Conservation (phyloP, 441 rosid species). For the Macaranga tanarius region DNA sequence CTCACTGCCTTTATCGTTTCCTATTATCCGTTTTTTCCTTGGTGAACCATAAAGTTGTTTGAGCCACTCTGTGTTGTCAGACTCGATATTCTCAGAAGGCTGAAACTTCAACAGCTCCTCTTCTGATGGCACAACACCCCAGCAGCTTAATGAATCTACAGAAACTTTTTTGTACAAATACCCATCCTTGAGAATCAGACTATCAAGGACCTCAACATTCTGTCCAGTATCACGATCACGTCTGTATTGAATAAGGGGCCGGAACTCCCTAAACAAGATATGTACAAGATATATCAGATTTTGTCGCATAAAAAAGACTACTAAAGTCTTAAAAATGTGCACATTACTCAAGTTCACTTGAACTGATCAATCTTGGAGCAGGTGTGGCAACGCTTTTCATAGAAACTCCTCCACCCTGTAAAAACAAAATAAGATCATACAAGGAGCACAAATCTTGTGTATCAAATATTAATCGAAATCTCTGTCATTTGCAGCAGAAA, state of each 20-base stretch:
- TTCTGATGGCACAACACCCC: constrained; percentile 69
- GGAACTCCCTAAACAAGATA: constrained; percentile 63
- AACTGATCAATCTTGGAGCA: constrained; percentile 85
- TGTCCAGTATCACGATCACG: constrained; percentile 84
- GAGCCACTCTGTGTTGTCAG: constrained; percentile 80
- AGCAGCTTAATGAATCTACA: constrained; percentile 64
- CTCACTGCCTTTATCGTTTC: constrained; percentile 53
- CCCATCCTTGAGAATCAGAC: constrained; percentile 88
- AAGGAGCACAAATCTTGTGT: background rate
- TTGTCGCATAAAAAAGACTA: constrained; percentile 2
- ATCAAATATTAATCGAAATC: background rate
- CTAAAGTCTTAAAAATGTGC: constrained; percentile 22
- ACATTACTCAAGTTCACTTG: constrained; percentile 88
- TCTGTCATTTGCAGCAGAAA: background rate
- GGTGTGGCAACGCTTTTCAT: constrained; percentile 50
- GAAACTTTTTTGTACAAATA: constrained; percentile 73
- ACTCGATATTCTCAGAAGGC: constrained; percentile 57
- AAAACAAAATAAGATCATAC: background rate
- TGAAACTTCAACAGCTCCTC: constrained; percentile 79
- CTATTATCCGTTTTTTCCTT: constrained; percentile 49
- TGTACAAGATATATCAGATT: constrained; percentile 11
- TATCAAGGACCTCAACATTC: constrained; percentile 71
- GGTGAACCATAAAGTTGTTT: constrained; percentile 77
- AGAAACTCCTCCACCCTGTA: constrained; percentile 79
- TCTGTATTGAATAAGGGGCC: constrained; percentile 70